These are phyloP conservation scores for Xylariaceae sp. DNA, from an alignment of 2,329 filamentous ascomycete species.

Conservation along the genomic window DNA sequence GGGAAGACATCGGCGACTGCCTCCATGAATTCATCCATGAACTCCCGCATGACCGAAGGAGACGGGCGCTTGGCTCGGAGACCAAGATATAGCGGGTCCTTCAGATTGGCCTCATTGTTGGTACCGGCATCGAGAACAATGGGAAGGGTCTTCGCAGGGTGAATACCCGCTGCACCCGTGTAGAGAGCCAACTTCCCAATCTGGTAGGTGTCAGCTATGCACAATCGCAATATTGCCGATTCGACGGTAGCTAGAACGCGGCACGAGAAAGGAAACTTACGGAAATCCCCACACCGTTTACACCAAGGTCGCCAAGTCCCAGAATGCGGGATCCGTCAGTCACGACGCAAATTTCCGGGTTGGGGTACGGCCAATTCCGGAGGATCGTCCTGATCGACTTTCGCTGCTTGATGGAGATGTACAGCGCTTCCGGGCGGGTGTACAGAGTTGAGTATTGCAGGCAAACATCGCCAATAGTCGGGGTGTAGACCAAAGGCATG, in stretches of 20 bases:
- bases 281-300: slow-evolving; percentile 97
- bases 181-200: slow-evolving; percentile 94
- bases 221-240: not conserved
- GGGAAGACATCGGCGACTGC: slow-evolving; percentile 72
- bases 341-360: slow-evolving; percentile 93
- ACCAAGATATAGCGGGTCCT: slow-evolving; percentile 80
- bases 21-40: slow-evolving; percentile 96
- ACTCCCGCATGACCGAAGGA: slow-evolving; percentile 75
- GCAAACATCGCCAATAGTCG: slow-evolving; percentile 93
- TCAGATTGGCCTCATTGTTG: slow-evolving; percentile 61
- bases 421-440: slow-evolving; percentile 90
- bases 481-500: slow-evolving; percentile 82
- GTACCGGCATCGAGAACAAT: slow-evolving; percentile 66
- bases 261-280: slow-evolving; percentile 43
- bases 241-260: not conserved
- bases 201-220: slow-evolving; percentile 37
- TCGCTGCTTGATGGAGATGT: slow-evolving; percentile 92
- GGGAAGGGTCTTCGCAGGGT: slow-evolving; percentile 76
- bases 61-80: slow-evolving; percentile 78
- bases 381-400: slow-evolving; percentile 87
- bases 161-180: slow-evolving; percentile 91
- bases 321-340: slow-evolving; percentile 93
- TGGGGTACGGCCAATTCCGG: slow-evolving; percentile 83
- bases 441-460: slow-evolving; percentile 94
- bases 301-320: slow-evolving; percentile 88